Evolutionary conservation across 306 rosid species (phyloP).

Genomic region (Glycine soja): DNA sequence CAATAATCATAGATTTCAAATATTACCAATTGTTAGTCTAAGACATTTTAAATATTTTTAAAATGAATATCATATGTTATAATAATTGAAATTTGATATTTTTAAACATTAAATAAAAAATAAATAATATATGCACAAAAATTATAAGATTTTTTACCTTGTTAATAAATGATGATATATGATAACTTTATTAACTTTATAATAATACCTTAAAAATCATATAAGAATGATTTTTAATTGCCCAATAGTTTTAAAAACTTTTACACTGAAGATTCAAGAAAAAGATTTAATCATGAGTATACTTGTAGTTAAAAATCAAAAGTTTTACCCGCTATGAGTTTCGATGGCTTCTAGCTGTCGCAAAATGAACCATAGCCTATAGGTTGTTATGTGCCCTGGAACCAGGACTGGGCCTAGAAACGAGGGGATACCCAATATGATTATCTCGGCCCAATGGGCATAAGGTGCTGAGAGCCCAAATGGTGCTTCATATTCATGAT

Average conservation of each 20-base stretch:
- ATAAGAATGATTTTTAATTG: too few species aligned
- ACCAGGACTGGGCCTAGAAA: constrained; percentile 81
- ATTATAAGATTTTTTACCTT: too few species aligned
- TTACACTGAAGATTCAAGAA: too few species aligned
- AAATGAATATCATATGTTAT: neutral
- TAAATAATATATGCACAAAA: too few species aligned
- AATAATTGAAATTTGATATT: neutral
- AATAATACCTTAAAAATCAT: too few species aligned
- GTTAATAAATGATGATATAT: too few species aligned
- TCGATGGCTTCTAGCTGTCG: constrained; percentile 88
- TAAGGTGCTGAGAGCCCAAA: constrained; percentile 80
- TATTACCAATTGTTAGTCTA: neutral
- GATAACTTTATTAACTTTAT: too few species aligned
- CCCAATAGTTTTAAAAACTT: too few species aligned
- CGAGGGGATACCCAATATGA: constrained; percentile 78
- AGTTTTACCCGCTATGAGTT: constrained; percentile 79
- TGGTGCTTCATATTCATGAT: constrained; percentile 86
- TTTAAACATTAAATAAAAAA: neutral
- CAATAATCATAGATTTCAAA: neutral
- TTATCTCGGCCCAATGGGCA: constrained; percentile 90
- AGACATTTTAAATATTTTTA: neutral
- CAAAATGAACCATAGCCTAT: constrained; percentile 86
- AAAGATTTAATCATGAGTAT: too few species aligned
- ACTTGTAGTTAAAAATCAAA: too few species aligned
- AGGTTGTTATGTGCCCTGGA: constrained; percentile 85